Evolutionary conservation across 2,329 filamentous ascomycete species (phyloP), one percentile per base, ranked within the genome.

Genomic region (Monosporascus sp.): DNA sequence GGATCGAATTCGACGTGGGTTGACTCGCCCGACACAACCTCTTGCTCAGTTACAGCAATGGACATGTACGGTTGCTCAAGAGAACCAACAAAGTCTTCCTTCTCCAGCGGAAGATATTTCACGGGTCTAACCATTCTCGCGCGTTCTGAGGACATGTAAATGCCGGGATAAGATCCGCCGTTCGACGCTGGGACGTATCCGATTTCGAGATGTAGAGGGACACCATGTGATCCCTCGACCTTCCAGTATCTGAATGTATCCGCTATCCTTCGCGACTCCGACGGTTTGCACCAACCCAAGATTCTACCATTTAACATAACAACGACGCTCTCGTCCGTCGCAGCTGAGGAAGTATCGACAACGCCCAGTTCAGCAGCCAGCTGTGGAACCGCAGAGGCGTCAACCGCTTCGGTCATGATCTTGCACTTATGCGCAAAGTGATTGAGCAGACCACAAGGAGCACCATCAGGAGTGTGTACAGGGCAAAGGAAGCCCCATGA

Each of bases 51-150:
- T 62, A 91, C 92, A 22, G 94, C 92, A 68, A 99, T 96, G 48
- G 91, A 91, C 93, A 99, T 97, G 76, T 94, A 97, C 0, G 93
- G 92, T 74, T 99, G 94, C 72, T 99, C 94, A 60, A 95, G 89
- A 0, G 94, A 89, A 9, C 94, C 94, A 37, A 99, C 88, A 58
- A 84, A 91, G 72, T 99, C 94, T 62, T 89, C 79, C 68, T 89
- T 90, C 55, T 90, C 88, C 4, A 96, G 78, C 4, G 92, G 87
- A 27, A 99, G 79, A 67, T 97, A 96, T 71, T 93, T 96, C 63
- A 95, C 90, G 2, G 93, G 92, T 55, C 94, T 82, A 54, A 93
- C 83, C 91, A 99, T 95, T 67, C 89, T 81, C 14, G 94, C 84
- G 4, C 91, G 80, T 51, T 89, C 83, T 2, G 92, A 94, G 60